These are phyloP conservation scores for Trichothecium roseum DNA, from an alignment of 2,329 filamentous ascomycete species.

Conservation along the genomic window DNA sequence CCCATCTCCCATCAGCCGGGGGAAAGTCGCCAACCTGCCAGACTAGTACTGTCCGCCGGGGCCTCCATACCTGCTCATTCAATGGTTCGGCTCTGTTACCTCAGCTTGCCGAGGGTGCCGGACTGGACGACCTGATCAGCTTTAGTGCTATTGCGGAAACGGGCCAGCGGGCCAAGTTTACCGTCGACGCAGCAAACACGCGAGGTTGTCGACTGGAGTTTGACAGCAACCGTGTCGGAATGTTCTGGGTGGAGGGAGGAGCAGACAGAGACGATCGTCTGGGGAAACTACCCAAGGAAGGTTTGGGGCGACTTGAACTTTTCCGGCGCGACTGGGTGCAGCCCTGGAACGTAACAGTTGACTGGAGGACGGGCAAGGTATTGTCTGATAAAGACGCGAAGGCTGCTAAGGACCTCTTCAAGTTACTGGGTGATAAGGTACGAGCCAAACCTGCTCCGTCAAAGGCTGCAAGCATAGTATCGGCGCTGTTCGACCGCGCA, in stretches of 20 bases:
- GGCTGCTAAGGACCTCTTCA: too few relatives aligned
- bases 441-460: neutral
- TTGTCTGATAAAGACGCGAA: neutral
- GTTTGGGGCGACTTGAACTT: constrained; percentile 59
- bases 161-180: constrained; percentile 46
- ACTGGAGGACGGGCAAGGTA: constrained; percentile 2
- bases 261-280: constrained; percentile 53
- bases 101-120: constrained; percentile 41
- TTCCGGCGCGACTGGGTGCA: constrained; percentile 76
- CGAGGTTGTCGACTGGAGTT: constrained; percentile 52
- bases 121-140: constrained; percentile 47
- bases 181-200: constrained; percentile 63
- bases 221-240: constrained; percentile 58
- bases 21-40: constrained; percentile 49
- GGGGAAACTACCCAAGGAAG: constrained; percentile 49
- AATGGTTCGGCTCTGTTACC: constrained; percentile 50
- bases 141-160: constrained; percentile 32
- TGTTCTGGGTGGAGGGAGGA: constrained; percentile 53
- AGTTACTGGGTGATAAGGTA: neutral
- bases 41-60: constrained; percentile 26
- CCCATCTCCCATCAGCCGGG: constrained; percentile 58
- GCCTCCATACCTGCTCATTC: constrained; percentile 60
- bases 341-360: constrained; percentile 54
- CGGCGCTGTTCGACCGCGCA: too few relatives aligned
- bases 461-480: too few relatives aligned